Percentiles rank a stretch among this genome's conserved stretches.
Conservation (phyloP, 768 basidiomycete species). For the Termitomyces sp. region DNA sequence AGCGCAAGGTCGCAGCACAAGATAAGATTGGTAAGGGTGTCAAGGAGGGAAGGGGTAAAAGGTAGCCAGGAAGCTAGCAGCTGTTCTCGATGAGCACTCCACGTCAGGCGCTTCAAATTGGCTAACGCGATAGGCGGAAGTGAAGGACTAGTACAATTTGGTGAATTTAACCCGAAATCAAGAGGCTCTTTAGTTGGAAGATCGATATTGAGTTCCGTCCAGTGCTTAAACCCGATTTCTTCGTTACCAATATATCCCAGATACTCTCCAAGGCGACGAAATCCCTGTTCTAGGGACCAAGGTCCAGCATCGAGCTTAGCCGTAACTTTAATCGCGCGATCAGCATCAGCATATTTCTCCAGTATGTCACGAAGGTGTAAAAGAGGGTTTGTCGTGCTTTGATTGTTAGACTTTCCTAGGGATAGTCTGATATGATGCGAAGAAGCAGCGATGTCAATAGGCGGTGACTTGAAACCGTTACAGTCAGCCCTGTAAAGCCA, state of each 20-base stretch:
- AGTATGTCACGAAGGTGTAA: background rate
- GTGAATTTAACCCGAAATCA: background rate
- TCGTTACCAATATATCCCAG: background rate
- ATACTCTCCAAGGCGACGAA: background rate
- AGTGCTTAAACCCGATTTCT: background rate
- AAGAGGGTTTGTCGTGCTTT: background rate
- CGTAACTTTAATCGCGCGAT: background rate
- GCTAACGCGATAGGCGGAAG: background rate
- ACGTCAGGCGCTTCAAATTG: slow-evolving; percentile 3
- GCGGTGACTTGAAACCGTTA: background rate
- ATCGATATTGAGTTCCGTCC: background rate
- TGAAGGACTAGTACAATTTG: background rate
- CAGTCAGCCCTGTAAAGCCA: background rate
- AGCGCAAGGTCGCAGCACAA: background rate
- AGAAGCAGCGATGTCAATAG: background rate
- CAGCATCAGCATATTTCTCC: background rate
- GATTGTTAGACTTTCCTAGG: background rate
- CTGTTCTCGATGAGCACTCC: slow-evolving; percentile 4
- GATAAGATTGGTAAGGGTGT: background rate
- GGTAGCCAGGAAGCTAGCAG: slow-evolving; percentile 6
- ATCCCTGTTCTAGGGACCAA: background rate
- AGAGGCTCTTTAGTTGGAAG: background rate
- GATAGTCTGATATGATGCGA: background rate
- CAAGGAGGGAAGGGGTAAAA: slow-evolving; percentile 2
- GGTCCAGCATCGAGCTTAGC: background rate